phyloP scores from a whole-genome alignment of 1,284 basidiomycete genomes.

The Somion occarium region DNA sequence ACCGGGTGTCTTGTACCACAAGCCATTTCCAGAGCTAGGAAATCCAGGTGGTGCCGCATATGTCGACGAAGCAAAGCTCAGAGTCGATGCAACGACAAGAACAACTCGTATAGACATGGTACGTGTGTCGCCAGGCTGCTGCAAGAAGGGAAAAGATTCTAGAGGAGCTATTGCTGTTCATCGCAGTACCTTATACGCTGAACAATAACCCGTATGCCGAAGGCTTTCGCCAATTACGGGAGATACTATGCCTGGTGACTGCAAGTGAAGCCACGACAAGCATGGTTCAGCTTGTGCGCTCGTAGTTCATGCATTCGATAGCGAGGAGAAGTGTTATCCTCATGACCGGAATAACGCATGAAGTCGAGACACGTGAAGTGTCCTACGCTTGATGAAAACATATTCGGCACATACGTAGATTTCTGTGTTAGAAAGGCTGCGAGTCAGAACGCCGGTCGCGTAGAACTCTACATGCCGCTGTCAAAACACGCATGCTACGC shows the following conservation, averaged over 20 bases:
- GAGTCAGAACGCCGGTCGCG: not conserved
- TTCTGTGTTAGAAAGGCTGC: not conserved
- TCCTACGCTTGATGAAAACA: not conserved
- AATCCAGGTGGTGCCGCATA: slow-evolving; percentile 44
- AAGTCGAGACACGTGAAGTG: not conserved
- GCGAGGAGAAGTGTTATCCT: not conserved
- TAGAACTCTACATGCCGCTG: not conserved
- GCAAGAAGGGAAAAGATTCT: not conserved
- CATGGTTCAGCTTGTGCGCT: not conserved
- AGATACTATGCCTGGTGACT: not conserved
- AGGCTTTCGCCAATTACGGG: not conserved
- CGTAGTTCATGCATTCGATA: not conserved
- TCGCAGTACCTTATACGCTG: not conserved
- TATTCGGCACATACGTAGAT: not conserved
- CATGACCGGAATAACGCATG: not conserved
- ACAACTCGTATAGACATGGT: not conserved
- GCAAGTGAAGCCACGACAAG: not conserved
- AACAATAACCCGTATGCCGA: not conserved
- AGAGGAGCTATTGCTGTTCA: not conserved
- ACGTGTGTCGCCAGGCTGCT: not conserved
- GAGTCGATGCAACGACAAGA: not conserved
- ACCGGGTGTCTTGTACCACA: slow-evolving; percentile 61
- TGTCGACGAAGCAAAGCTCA: not conserved
- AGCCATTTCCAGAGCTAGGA: slow-evolving; percentile 64
- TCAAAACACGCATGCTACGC: not conserved